phyloP scores from a whole-genome alignment of 805 yeast genomes.

The Ogataea ramenticola region DNA sequence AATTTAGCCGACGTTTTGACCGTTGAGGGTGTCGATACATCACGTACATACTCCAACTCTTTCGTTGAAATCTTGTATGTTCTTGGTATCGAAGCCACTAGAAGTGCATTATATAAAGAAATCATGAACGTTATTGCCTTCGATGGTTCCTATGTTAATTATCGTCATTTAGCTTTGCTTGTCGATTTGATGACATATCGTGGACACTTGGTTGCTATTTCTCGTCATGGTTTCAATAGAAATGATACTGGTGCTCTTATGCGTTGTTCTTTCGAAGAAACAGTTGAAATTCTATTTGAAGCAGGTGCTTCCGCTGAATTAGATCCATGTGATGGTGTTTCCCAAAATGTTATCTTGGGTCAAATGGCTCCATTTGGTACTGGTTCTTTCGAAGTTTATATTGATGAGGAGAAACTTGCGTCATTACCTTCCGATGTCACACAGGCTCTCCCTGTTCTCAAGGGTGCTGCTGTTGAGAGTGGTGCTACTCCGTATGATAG shows the following conservation, averaged over 20 bases:
- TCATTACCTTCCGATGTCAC: constrained; percentile 46
- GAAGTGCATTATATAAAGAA: constrained; percentile 89
- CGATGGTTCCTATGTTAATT: constrained; percentile 98
- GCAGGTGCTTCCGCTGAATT: constrained; percentile 98
- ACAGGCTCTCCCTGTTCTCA: constrained; percentile 30
- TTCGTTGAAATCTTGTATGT: constrained; percentile 93
- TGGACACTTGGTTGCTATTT: constrained; percentile 97
- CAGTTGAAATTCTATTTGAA: constrained; percentile 93
- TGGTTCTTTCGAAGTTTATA: constrained; percentile 93
- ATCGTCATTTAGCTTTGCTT: constrained; percentile 94
- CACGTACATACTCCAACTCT: constrained; percentile 90
- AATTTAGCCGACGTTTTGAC: constrained; percentile 92
- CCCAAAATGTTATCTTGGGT: constrained; percentile 95
- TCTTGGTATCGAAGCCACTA: constrained; percentile 96
- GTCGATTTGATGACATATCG: constrained; percentile 98
- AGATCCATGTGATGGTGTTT: constrained; percentile 97
- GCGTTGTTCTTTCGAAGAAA: constrained; percentile 99
- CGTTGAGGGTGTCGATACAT: constrained; percentile 89
- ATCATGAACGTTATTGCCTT: constrained; percentile 96
- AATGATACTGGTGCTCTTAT: constrained; percentile 98
- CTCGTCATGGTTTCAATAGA: constrained; percentile 99
- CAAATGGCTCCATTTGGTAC: constrained; percentile 99
- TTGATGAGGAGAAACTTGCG: constrained; percentile 82
- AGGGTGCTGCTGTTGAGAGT: constrained; percentile 51
- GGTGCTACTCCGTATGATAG: constrained; percentile 89